Evolutionary conservation across 441 rosid species (phyloP), one percentile per base, ranked within the genome.

Genomic region (Euphorbia schlechtendalii): DNA sequence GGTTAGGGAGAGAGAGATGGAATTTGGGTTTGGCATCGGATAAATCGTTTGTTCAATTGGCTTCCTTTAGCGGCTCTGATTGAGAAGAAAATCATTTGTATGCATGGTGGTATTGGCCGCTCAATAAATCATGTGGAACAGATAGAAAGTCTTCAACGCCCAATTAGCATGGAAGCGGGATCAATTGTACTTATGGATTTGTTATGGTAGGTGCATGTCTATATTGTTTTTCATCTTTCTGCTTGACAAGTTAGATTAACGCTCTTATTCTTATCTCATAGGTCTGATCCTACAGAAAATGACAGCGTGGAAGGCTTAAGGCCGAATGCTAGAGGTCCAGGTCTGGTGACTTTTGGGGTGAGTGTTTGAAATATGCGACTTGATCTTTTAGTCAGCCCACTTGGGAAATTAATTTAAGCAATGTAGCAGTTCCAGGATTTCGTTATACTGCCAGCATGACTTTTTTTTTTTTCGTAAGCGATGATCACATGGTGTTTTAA

Each of bases 201-300:
- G 65, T 76, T 91, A 65, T 94, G 99, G 99, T 86, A 28, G 74
- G 90, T 80, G 76, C 71, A 63, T 70, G 60, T 56, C 54, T 64
- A 24, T 36, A 36, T 51, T 53, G 22, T 49, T 41, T 52, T 41
- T 36, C 17, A 5, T 51, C 43, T 27, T 9, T 58, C 18, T 45
- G 10, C 51, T 21, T 58, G 55, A 18, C 63, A 14, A 45, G 5
- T 3, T 40, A 34, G 9, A 61, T 27, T 65, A 53, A 59, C 63
- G 9, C 45, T 61, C 71, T 53, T 3, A 63, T 58, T 62, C 32
- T 45, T 69, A 56, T 73, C 53, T 72, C 52, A 46, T 76, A 94
- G 99, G 99, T 94, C 99, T n/a, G 99, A 91, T 79, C 99, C 99
- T 59, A 94, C 99, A 14, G 99, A 94, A 76, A 94, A 94, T 78